Evolutionary conservation across 208 protist species (phyloP).

Genomic region (Crithidia thermophila): DNA sequence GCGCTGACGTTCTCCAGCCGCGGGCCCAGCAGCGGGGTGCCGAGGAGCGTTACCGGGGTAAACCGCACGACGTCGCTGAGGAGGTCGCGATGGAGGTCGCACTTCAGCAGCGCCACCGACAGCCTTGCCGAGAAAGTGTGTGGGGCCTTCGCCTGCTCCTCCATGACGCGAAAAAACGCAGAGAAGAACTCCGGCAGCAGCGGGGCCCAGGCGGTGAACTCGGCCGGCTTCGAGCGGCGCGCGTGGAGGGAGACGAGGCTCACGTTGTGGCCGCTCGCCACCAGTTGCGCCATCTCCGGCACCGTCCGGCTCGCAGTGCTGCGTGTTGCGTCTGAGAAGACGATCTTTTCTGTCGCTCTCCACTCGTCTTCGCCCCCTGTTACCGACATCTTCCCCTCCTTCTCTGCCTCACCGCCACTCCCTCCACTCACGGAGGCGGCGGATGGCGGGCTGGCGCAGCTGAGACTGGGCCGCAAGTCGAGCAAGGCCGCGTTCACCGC

Average conservation of each 20-base stretch:
- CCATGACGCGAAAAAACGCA: slow-evolving; percentile 14
- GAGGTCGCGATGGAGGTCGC: slow-evolving; percentile 49
- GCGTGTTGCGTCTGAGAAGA: neutral
- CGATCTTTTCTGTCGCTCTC: slow-evolving; percentile 4
- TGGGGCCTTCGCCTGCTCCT: neutral
- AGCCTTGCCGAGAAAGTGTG: slow-evolving; percentile 24
- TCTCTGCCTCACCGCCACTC: no score
- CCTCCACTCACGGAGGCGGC: no score
- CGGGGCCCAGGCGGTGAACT: slow-evolving; percentile 5
- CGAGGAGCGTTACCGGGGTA: slow-evolving; percentile 20
- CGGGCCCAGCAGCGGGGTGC: slow-evolving; percentile 42
- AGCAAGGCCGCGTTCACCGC: no score
- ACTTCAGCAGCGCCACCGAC: slow-evolving; percentile 45
- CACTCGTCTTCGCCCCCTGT: neutral
- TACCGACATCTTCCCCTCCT: no score
- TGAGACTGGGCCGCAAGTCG: no score
- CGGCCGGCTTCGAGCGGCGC: neutral
- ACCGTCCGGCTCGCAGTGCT: slow-evolving; percentile 13
- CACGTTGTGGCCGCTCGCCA: slow-evolving; percentile 9
- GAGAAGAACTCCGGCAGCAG: slow-evolving; percentile 33
- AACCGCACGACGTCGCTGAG: slow-evolving; percentile 14
- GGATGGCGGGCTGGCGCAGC: no score
- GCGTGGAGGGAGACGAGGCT: slow-evolving; percentile 16
- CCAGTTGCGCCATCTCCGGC: slow-evolving; percentile 4
- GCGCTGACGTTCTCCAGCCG: slow-evolving; percentile 18